Base-by-base conservation (phyloP, 2,329 filamentous ascomycete genomes). In the Cucurbitaria berberidis region DNA sequence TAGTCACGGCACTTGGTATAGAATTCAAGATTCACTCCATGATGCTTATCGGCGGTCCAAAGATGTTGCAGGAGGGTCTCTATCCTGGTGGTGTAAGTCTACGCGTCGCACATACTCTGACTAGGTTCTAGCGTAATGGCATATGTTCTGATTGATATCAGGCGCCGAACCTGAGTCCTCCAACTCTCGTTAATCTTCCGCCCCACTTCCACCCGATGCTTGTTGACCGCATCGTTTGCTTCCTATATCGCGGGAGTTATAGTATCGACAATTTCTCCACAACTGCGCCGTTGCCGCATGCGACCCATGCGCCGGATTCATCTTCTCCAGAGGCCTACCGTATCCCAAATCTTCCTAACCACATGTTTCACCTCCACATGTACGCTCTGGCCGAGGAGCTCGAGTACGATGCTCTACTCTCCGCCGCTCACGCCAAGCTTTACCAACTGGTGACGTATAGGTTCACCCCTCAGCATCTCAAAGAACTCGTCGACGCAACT, bases 31-130 rank as follows among this genome's bases (percentile, higher is more conserved):
- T 60, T 24, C 59, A 62, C 36, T 48, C 53, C 6, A 40, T 34
- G 30, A 48, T 60, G 59, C 30, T 62, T 39, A 49, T 62, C 18
- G 59, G 57, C 19, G 53, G 57, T 2, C 46, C 59, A 6, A 53
- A 50, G 44, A 27, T 26, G 26, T 45, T 58, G 22, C 42, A 57
- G 24, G 43, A 54, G 26, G 41, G 48, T 5, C 40, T 53, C 13
- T 60, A 44, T 27, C 54, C 57, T 15, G 51, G 50, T 19, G 41
- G 48, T 36, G 50, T 57, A 47, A 50, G 50, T 44, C 7, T 3
- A 1, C 8, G 40, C 16, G 22, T 15, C 13, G n/a, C n/a, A 8
- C n/a, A 18, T 36, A 29, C 11, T 10, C 1, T 16, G 10, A 22
- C 48, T 39, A 27, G 27, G 40, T 32, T n/a, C n/a, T 30, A 18